Evolutionary conservation across 306 rosid genomes (phyloP).

Genomic region (Trifolium subterraneum): DNA sequence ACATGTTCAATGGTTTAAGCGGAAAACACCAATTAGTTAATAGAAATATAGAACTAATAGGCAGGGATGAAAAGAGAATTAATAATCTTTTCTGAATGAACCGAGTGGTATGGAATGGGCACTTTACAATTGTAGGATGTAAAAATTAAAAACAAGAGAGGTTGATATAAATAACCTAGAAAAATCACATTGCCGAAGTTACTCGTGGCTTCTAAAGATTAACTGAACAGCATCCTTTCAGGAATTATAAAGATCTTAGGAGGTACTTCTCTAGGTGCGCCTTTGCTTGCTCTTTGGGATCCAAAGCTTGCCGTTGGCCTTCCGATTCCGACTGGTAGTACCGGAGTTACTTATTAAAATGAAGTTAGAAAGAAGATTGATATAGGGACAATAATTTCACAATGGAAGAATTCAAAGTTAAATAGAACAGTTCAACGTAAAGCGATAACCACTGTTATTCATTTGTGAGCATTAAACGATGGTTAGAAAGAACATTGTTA

Average conservation of each 20-base stretch:
- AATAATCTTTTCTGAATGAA: too few relatives aligned
- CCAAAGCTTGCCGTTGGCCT: neutral
- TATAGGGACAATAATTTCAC: neutral
- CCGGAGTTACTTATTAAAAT: neutral
- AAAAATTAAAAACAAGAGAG: neutral
- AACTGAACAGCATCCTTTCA: neutral
- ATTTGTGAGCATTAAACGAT: neutral
- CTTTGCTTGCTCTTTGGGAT: constrained; percentile 7
- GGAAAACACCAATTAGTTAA: constrained; percentile 11
- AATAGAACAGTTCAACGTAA: neutral
- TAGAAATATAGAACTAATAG: too few relatives aligned
- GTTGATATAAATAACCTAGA: neutral
- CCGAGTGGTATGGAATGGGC: neutral
- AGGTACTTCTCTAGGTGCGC: neutral
- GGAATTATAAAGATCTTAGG: neutral
- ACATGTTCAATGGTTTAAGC: constrained; percentile 7
- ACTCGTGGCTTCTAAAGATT: neutral
- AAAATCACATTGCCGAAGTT: neutral
- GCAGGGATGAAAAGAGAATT: too few relatives aligned
- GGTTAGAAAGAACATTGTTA: constrained; percentile 7
- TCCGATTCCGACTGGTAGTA: neutral
- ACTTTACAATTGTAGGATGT: neutral
- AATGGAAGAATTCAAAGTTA: neutral
- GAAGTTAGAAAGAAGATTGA: too few relatives aligned
- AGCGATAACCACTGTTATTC: neutral